Evolutionary conservation across 108 stramenopile genomes (phyloP).

Genomic region (Nitzschia sp.): DNA sequence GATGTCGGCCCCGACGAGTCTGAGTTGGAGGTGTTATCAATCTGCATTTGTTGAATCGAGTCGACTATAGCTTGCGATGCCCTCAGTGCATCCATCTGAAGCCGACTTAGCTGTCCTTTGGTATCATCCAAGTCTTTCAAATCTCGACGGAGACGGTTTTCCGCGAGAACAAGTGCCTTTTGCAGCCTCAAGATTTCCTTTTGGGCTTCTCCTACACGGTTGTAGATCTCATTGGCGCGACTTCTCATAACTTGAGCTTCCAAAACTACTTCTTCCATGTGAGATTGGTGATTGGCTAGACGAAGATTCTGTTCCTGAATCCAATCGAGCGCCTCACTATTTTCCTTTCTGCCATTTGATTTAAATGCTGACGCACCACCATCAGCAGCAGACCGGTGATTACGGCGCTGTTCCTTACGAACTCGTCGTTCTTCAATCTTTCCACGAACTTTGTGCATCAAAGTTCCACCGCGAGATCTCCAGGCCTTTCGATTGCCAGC

Average conservation of each 20-base stretch:
- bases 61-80: constrained; percentile 7
- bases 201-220: constrained; percentile 4
- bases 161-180: constrained; percentile 5
- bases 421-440: constrained; percentile 8
- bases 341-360: neutral
- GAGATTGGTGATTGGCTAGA: constrained; percentile 5
- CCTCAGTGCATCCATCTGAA: constrained; percentile 4
- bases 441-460: constrained; percentile 15
- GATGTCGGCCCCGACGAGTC: neutral
- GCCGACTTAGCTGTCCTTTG: constrained; percentile 4
- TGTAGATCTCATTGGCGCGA: constrained; percentile 11
- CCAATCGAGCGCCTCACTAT: constrained; percentile 3
- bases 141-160: constrained; percentile 8
- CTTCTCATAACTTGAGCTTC: constrained; percentile 8
- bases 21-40: neutral
- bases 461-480: neutral
- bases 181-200: constrained; percentile 13
- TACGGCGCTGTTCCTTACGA: neutral
- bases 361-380: neutral
- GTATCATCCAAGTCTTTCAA: constrained; percentile 9
- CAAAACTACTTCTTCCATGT: constrained; percentile 15
- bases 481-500: neutral
- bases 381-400: neutral
- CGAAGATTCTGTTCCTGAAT: constrained; percentile 15
- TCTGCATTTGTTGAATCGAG: constrained; percentile 14